Conservation (phyloP, 2,329 filamentous ascomycete genomes). For the Seiridium cupressi region DNA sequence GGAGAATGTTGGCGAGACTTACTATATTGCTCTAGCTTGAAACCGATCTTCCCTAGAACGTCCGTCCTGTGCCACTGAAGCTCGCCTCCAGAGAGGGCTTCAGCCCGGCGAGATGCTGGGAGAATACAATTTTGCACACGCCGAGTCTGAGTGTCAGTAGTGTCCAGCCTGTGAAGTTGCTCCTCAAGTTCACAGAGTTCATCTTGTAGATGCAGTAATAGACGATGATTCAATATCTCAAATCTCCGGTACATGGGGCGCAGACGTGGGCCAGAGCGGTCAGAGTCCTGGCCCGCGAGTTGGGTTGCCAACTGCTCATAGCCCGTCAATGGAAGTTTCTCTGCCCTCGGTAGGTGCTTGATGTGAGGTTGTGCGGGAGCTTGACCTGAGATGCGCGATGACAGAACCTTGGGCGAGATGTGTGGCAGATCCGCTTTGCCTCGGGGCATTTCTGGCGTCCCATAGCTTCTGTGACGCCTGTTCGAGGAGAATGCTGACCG, state of each 20-base stretch:
- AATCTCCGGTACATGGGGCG: slow-evolving; percentile 79
- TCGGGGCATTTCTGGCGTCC: slow-evolving; percentile 41
- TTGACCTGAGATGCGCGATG: slow-evolving; percentile 23
- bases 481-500: slow-evolving; percentile 9
- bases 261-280: slow-evolving; percentile 18
- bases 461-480: slow-evolving; percentile 30
- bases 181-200: slow-evolving; percentile 80
- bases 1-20: slow-evolving; percentile 23
- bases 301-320: slow-evolving; percentile 63
- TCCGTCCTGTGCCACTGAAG: slow-evolving; percentile 60
- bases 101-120: slow-evolving; percentile 60
- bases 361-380: slow-evolving; percentile 24
- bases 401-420: slow-evolving; percentile 32
- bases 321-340: slow-evolving; percentile 49
- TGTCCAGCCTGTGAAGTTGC: slow-evolving; percentile 69
- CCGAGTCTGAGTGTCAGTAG: slow-evolving; percentile 47
- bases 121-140: slow-evolving; percentile 40
- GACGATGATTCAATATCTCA: slow-evolving; percentile 75
- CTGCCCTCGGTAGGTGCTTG: slow-evolving; percentile 36
- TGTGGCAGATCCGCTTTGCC: slow-evolving; percentile 35
- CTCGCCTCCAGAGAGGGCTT: slow-evolving; percentile 52
- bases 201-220: slow-evolving; percentile 81
- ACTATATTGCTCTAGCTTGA: slow-evolving; percentile 70
- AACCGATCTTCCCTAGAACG: slow-evolving; percentile 60
- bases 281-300: slow-evolving; percentile 36